These are phyloP conservation scores for Albizia julibrissin DNA, from an alignment of 306 rosid genomes.

Conservation along the genomic window DNA sequence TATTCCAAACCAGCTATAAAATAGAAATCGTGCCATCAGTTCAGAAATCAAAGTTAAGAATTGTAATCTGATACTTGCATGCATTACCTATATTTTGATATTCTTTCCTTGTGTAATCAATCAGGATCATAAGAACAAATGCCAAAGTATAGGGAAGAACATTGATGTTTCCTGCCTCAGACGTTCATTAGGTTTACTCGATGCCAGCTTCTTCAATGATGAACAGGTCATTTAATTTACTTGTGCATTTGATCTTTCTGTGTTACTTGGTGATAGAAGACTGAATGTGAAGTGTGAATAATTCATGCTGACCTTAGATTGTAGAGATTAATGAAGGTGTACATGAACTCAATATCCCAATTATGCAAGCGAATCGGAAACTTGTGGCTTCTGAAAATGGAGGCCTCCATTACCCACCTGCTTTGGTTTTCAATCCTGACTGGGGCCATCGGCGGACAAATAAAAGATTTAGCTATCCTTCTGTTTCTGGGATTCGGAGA, in stretches of 20 bases:
- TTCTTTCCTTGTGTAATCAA: conserved; percentile 16
- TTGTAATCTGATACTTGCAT: not conserved
- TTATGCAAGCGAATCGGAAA: conserved; percentile 43
- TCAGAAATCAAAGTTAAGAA: not conserved
- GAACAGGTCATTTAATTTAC: conserved; percentile 34
- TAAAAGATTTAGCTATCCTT: conserved; percentile 55
- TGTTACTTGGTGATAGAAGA: not conserved
- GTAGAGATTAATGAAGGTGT: conserved; percentile 47
- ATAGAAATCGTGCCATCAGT: conserved; percentile 1
- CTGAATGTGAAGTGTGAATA: not conserved
- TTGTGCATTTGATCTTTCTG: not conserved
- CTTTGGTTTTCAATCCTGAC: conserved; percentile 48
- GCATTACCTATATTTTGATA: conserved; percentile 8
- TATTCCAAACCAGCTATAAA: not conserved
- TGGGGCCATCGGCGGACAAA: conserved; percentile 24
- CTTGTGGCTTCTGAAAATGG: conserved; percentile 58
- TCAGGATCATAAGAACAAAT: conserved; percentile 53
- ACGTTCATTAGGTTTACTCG: conserved; percentile 55
- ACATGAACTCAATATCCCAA: conserved; percentile 45
- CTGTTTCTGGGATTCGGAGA: conserved; percentile 36
- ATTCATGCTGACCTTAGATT: conserved; percentile 36
- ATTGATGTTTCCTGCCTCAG: conserved; percentile 34
- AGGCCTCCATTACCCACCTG: conserved; percentile 51
- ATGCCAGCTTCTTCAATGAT: conserved; percentile 63
- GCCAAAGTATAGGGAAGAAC: conserved; percentile 18